A percentile compares a stretch with the other conserved stretches of the same genome.
Conservation (phyloP, 2,329 filamentous ascomycete species). For the Penicillium verrucosum region DNA sequence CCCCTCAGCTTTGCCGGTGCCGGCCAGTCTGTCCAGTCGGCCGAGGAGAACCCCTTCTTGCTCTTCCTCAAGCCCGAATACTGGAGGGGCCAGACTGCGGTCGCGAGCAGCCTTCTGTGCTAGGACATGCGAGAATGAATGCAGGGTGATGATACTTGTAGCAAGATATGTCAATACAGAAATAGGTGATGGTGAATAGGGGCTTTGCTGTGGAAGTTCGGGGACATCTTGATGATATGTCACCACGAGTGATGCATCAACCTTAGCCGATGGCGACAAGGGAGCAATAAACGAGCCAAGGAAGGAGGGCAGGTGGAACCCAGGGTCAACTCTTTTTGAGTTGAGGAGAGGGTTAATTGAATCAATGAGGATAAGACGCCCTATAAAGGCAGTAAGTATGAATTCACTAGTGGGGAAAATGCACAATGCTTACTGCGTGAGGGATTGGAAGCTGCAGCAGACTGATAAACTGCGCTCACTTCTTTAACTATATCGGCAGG, state of each 20-base stretch:
- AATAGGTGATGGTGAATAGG: constrained; percentile 63
- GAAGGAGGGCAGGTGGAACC: constrained; percentile 62
- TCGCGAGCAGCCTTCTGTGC: constrained; percentile 71
- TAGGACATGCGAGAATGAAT: constrained; percentile 71
- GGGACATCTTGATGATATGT: constrained; percentile 82
- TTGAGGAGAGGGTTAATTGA: constrained; percentile 64
- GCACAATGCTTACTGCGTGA: constrained; percentile 27
- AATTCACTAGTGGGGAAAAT: neutral
- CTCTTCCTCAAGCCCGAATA: constrained; percentile 73
- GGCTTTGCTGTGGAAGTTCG: constrained; percentile 38
- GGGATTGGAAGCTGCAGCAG: constrained; percentile 16
- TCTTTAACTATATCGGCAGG: constrained; percentile 58
- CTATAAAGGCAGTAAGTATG: constrained; percentile 42
- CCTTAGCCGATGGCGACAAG: constrained; percentile 26
- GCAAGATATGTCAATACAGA: constrained; percentile 76
- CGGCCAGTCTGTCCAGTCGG: constrained; percentile 42
- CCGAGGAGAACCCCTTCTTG: constrained; percentile 76
- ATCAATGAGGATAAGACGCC: constrained; percentile 74
- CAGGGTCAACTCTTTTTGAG: constrained; percentile 40
- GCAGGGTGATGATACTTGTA: constrained; percentile 76
- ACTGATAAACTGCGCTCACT: constrained; percentile 47
- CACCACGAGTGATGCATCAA: constrained; percentile 65
- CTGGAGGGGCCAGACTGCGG: constrained; percentile 69
- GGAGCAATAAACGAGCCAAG: constrained; percentile 68
- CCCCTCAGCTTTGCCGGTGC: constrained; percentile 48